Evolutionary conservation across 148 eudicot genomes (phyloP).

Genomic region (Vaccinium macrocarpon): DNA sequence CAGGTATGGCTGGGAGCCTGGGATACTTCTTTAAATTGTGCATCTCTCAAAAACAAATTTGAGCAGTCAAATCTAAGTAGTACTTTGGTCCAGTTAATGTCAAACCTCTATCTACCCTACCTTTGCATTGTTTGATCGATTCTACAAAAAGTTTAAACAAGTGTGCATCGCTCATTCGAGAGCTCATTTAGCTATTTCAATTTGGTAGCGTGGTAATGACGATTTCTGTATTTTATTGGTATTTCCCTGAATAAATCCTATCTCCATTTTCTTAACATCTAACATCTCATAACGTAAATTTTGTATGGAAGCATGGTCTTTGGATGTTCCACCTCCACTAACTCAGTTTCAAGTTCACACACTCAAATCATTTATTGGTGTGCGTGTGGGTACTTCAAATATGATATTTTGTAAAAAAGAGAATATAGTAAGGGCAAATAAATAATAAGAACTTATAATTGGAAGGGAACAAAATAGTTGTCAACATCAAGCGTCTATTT

Average conservation of each 20-base stretch:
- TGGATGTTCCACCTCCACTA: neutral
- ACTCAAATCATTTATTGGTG: neutral
- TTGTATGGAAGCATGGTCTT: neutral
- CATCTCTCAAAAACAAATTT: neutral
- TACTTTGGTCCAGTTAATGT: neutral
- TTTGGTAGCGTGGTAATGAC: slow-evolving; percentile 63
- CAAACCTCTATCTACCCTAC: neutral
- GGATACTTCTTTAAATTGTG: neutral
- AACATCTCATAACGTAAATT: neutral
- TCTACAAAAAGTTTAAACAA: neutral
- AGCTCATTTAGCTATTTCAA: neutral
- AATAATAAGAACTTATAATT: neutral
- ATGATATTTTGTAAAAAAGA: neutral
- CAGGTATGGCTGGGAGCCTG: neutral
- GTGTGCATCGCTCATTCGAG: neutral
- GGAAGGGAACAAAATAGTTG: neutral
- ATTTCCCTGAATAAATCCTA: neutral
- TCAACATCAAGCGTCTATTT: neutral
- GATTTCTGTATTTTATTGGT: slow-evolving; percentile 51
- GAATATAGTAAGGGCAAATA: neutral
- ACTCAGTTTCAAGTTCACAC: neutral
- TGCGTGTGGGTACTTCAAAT: neutral
- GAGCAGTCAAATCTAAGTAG: neutral
- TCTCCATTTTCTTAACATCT: neutral
- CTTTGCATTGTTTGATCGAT: neutral